phyloP scores from a whole-genome alignment of 1,284 basidiomycete genomes.

The Naganishia liquefaciens region DNA sequence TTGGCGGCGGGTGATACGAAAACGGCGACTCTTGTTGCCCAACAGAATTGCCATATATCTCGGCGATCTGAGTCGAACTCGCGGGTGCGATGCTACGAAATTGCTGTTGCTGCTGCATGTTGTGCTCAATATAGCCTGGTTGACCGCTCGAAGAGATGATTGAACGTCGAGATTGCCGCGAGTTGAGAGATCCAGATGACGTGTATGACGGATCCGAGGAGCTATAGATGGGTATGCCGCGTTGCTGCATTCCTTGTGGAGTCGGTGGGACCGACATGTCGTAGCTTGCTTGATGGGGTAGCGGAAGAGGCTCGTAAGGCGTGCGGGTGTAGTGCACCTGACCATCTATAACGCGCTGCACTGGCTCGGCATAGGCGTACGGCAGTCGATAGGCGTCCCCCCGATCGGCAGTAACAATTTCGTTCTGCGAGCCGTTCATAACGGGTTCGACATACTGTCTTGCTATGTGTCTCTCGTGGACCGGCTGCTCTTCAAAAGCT shows the following conservation, averaged over 20 bases:
- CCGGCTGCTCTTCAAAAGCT: neutral
- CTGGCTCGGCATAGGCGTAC: neutral
- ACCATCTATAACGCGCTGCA: neutral
- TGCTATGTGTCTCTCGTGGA: conserved; percentile 3
- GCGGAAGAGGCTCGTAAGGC: conserved; percentile 5
- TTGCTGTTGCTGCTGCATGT: conserved; percentile 10
- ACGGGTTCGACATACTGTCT: neutral
- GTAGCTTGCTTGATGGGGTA: neutral
- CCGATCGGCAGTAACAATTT: neutral
- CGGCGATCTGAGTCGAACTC: conserved; percentile 28
- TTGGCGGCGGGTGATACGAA: conserved; percentile 46
- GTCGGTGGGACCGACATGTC: conserved; percentile 18
- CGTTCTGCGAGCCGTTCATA: neutral
- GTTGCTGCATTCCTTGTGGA: conserved; percentile 13
- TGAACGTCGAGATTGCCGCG: conserved; percentile 25
- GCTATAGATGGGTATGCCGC: conserved; percentile 2
- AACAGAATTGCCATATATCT: conserved; percentile 32
- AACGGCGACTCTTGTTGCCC: conserved; percentile 47
- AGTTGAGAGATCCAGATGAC: conserved; percentile 15
- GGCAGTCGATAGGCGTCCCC: no score
- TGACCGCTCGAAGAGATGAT: conserved; percentile 27
- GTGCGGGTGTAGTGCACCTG: conserved; percentile 6
- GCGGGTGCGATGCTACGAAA: conserved; percentile 17
- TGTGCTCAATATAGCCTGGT: conserved; percentile 14
- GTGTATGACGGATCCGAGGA: conserved; percentile 21